Conservation (phyloP, 2,329 filamentous ascomycete genomes). For the Fusarium mundagurra region DNA sequence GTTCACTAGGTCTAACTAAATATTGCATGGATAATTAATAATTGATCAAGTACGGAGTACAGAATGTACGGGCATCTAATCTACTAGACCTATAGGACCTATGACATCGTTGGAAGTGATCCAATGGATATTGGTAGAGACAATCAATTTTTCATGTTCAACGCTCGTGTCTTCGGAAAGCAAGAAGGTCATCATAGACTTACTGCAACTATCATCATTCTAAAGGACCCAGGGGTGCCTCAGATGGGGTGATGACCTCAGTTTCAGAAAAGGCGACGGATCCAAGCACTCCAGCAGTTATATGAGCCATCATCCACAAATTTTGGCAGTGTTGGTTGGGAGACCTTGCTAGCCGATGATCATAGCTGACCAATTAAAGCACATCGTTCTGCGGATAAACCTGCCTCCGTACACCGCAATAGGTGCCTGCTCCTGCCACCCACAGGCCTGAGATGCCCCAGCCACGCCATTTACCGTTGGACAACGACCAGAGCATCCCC, state of each 20-base stretch:
- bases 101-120: background rate
- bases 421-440: constrained; percentile 14
- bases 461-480: constrained; percentile 53
- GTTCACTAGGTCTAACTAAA: background rate
- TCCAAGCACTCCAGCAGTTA: constrained; percentile 19
- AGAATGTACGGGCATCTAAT: background rate
- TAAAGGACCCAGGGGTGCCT: background rate
- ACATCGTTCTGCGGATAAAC: fast-evolving
- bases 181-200: background rate
- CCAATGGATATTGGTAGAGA: background rate
- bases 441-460: constrained; percentile 42
- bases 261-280: background rate
- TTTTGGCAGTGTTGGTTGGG: constrained; percentile 22
- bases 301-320: constrained; percentile 7
- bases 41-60: background rate
- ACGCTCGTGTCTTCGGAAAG: background rate
- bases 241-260: constrained; percentile 7
- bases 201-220: background rate
- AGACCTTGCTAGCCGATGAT: constrained; percentile 8
- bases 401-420: background rate
- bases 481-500: constrained; percentile 42
- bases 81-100: background rate
- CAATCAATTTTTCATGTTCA: background rate
- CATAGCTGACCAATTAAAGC: background rate
- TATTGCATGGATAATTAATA: background rate